phyloP scores from a whole-genome alignment of 2,329 filamentous ascomycete species.

The Diaporthe sp. region DNA sequence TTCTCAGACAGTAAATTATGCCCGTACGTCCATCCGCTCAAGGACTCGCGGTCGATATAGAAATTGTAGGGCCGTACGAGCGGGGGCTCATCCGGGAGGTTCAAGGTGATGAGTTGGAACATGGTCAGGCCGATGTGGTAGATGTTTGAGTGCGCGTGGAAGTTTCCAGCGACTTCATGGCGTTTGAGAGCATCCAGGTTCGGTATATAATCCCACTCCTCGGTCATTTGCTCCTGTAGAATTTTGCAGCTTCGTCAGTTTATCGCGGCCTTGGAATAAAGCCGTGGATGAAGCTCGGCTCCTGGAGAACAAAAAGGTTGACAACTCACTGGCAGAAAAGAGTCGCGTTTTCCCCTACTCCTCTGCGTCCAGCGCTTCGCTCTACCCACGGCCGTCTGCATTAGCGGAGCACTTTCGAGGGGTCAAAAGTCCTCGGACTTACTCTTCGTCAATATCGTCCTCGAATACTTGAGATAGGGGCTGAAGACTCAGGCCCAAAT shows the following conservation, averaged over 20 bases:
- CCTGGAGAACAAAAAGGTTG: not conserved
- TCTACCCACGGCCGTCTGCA: not conserved
- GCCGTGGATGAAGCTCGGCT: not conserved
- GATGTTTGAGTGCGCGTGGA: conserved; percentile 14
- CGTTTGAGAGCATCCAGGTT: not conserved
- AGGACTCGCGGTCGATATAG: not conserved
- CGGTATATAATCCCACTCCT: conserved; percentile 20
- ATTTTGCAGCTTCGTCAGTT: not conserved
- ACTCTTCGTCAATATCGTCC: conserved; percentile 14
- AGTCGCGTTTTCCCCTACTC: conserved; percentile 11
- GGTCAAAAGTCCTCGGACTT: not conserved
- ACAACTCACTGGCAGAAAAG: not conserved
- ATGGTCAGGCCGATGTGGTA: conserved; percentile 25
- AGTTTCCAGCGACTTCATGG: not conserved
- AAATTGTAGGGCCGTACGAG: not conserved
- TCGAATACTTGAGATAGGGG: not conserved
- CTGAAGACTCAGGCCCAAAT: conserved; percentile 14
- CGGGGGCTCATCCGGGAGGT: not conserved
- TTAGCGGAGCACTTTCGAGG: not conserved
- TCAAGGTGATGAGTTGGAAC: conserved; percentile 15
- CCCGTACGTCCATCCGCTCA: conserved; percentile 24
- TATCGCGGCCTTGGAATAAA: too few species aligned
- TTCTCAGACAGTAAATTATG: not conserved
- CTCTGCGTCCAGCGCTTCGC: not conserved
- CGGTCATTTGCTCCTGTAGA: conserved; percentile 9